phyloP scores from a whole-genome alignment of 306 rosid genomes.

The Vachellia collinsii region DNA sequence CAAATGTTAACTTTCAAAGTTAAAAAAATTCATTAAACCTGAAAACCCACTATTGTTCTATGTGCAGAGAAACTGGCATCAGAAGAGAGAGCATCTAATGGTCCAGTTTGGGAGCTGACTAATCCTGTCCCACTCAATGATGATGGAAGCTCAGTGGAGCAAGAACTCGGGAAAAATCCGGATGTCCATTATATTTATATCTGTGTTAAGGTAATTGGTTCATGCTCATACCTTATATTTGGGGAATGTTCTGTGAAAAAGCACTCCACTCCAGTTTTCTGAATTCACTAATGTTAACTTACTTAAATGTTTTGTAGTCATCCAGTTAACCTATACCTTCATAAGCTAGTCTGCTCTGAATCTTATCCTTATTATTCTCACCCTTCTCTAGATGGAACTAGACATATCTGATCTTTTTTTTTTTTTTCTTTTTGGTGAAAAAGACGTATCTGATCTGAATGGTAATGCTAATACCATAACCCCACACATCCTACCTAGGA shows the following conservation, averaged over 20 bases:
- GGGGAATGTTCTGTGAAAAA: not conserved
- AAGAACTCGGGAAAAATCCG: slow-evolving; percentile 63
- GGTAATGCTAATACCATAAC: not conserved
- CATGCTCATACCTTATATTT: not conserved
- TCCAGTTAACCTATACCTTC: not conserved
- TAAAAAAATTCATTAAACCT: slow-evolving; percentile 12
- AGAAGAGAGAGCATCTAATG: slow-evolving; percentile 50
- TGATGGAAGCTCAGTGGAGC: slow-evolving; percentile 66
- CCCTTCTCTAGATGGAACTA: not conserved
- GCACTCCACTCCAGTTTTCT: not conserved
- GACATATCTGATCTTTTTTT: not conserved
- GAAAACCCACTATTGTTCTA: slow-evolving; percentile 13
- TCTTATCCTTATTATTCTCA: not conserved
- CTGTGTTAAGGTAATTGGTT: slow-evolving; percentile 66
- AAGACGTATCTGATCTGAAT: not conserved
- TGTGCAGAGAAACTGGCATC: slow-evolving; percentile 68
- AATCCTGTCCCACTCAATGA: slow-evolving; percentile 68
- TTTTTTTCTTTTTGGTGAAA: too few relatives aligned
- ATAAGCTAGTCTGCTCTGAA: not conserved
- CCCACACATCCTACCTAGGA: not conserved
- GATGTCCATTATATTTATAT: slow-evolving; percentile 80
- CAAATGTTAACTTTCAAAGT: slow-evolving; percentile 12
- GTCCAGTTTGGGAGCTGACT: slow-evolving; percentile 72
- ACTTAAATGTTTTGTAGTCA: not conserved
- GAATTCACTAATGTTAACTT: not conserved